These are phyloP conservation scores for Hypomontagnella submonticulosa DNA, from an alignment of 495 filamentous ascomycete genomes.

Conservation along the genomic window DNA sequence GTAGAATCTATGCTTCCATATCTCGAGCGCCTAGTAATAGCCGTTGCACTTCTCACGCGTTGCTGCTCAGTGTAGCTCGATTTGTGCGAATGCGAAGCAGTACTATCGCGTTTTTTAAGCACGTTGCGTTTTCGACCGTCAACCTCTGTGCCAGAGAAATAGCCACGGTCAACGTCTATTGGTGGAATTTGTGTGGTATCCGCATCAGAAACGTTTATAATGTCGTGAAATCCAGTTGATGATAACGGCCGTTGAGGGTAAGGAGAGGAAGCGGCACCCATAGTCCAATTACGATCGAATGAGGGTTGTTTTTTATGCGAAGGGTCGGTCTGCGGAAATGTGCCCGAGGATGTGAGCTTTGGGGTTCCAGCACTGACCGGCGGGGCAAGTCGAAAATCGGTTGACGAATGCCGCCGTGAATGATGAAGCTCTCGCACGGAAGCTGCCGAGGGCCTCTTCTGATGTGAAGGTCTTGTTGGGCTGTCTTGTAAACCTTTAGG, in stretches of 20 bases:
- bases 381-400: constrained; percentile 68
- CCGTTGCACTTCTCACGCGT: constrained; percentile 66
- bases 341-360: constrained; percentile 48
- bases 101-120: constrained; percentile 79
- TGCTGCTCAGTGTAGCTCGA: constrained; percentile 80
- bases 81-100: constrained; percentile 67
- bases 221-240: constrained; percentile 58
- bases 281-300: constrained; percentile 90
- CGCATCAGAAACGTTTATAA: constrained; percentile 43
- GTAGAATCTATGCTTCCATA: constrained; percentile 76
- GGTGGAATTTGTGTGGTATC: constrained; percentile 52
- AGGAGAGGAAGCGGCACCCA: constrained; percentile 63
- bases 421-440: constrained; percentile 86
- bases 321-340: constrained; percentile 50
- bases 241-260: constrained; percentile 55
- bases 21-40: constrained; percentile 77
- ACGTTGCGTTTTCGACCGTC: constrained; percentile 80
- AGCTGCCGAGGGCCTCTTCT: constrained; percentile 76
- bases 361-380: constrained; percentile 47
- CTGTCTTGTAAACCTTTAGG: constrained; percentile 64
- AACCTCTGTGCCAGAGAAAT: constrained; percentile 90
- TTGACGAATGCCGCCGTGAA: constrained; percentile 86
- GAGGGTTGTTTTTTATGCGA: constrained; percentile 84
- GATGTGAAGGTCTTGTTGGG: constrained; percentile 60
- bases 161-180: constrained; percentile 84